Evolutionary conservation across 2,329 filamentous ascomycete genomes (phyloP).

Genomic region (Fusarium sp.): DNA sequence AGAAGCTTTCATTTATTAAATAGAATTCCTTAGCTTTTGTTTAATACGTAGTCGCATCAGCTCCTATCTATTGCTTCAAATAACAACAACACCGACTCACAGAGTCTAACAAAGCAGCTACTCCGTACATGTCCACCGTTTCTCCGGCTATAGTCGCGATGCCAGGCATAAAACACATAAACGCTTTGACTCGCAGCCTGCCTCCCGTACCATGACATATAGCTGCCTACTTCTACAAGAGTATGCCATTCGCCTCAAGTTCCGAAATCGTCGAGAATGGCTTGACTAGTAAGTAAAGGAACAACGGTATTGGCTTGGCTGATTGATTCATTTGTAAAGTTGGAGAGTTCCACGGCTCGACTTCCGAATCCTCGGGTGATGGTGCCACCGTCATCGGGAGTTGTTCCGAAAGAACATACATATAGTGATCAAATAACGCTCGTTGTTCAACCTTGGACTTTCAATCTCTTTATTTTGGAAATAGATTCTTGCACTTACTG

Average conservation of each 20-base stretch:
- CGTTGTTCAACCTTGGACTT: not conserved
- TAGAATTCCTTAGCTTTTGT: not conserved
- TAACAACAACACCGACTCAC: too few species aligned
- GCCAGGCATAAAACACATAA: constrained; percentile 42
- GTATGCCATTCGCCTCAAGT: not conserved
- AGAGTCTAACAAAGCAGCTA: too few species aligned
- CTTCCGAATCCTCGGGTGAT: not conserved
- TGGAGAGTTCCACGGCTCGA: not conserved
- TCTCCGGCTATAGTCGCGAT: too few species aligned
- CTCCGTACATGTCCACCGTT: too few species aligned
- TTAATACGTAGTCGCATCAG: not conserved
- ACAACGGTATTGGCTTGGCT: fast-evolving
- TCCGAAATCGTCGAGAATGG: not conserved
- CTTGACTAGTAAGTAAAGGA: not conserved
- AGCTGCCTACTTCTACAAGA: too few species aligned
- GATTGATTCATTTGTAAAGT: not conserved
- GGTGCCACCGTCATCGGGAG: not conserved
- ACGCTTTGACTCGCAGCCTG: too few species aligned
- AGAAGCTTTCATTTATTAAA: not conserved
- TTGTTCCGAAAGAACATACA: not conserved
- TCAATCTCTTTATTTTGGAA: not conserved
- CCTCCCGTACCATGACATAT: too few species aligned
- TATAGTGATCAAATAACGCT: not conserved
- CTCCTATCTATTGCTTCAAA: too few species aligned
- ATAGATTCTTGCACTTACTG: not conserved